Conservation (phyloP, 78 protist genomes). For the Dictyostelium firmibasis region DNA sequence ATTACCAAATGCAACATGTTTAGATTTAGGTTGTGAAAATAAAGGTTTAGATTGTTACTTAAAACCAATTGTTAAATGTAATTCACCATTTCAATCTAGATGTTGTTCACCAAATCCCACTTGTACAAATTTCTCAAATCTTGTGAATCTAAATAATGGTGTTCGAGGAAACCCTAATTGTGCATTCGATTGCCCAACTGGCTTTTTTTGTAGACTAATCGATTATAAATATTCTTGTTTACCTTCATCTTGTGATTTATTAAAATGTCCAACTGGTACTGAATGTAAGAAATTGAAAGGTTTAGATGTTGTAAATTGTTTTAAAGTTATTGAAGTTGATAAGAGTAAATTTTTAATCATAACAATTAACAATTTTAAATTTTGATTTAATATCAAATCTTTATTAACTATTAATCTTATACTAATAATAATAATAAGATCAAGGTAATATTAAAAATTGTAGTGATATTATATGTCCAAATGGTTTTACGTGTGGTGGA, state of each 20-base stretch:
- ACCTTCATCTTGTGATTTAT: constrained; percentile 10
- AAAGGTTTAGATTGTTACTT: neutral
- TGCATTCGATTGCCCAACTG: neutral
- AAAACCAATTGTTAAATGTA: neutral
- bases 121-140: neutral
- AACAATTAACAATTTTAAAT: no score
- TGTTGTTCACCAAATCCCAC: constrained; percentile 25
- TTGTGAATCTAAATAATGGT: neutral
- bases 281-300: constrained; percentile 6
- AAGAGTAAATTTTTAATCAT: neutral
- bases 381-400: no score
- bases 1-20: neutral
- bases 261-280: neutral
- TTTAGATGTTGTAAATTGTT: constrained; percentile 23
- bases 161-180: neutral
- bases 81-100: neutral
- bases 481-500: constrained; percentile 8
- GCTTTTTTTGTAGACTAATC: neutral
- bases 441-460: neutral
- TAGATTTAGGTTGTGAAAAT: neutral
- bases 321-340: neutral
- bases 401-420: no score
- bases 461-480: neutral
- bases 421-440: no score
- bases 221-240: neutral